Evolutionary conservation across 2,329 filamentous ascomycete species (phyloP).

Genomic region (Colletotrichum coccodes): DNA sequence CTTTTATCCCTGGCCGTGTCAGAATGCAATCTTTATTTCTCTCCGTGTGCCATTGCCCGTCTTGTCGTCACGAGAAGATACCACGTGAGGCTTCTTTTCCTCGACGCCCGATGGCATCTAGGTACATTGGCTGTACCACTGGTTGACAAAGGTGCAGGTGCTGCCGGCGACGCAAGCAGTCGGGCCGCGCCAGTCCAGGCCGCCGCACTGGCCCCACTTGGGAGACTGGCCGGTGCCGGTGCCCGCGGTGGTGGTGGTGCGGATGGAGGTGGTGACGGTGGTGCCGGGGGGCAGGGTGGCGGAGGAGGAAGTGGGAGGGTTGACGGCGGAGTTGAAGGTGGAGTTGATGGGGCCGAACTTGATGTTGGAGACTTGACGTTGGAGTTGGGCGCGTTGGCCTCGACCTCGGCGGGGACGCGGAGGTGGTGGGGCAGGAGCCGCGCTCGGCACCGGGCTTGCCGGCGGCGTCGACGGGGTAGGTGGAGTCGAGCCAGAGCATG

Average conservation of each 20-base stretch:
- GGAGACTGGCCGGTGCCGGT: conserved; percentile 36
- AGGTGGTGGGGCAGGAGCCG: conserved; percentile 62
- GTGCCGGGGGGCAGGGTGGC: conserved; percentile 20
- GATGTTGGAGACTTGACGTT: conserved; percentile 65
- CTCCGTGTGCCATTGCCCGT: not conserved
- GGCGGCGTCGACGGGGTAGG: conserved; percentile 61
- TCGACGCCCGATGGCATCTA: conserved; percentile 33
- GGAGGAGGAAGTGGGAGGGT: conserved; percentile 6
- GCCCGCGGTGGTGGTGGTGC: conserved; percentile 12
- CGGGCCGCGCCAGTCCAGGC: conserved; percentile 46
- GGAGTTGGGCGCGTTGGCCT: conserved; percentile 55
- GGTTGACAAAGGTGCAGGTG: conserved; percentile 50
- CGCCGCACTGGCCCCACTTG: conserved; percentile 51
- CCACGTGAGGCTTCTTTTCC: too few species aligned
- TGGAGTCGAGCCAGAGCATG: conserved; percentile 75
- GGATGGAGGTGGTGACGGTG: conserved; percentile 4
- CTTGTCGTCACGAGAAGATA: not conserved
- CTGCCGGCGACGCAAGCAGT: conserved; percentile 46
- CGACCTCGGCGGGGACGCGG: conserved; percentile 61
- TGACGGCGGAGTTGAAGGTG: conserved; percentile 50
- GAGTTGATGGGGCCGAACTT: conserved; percentile 67
- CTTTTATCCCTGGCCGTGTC: conserved; percentile 10
- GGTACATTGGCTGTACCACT: conserved; percentile 55
- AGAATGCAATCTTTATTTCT: conserved; percentile 17
- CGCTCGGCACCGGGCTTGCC: conserved; percentile 57